These are phyloP conservation scores for Cadophora sp. DNA, from an alignment of 2,329 filamentous ascomycete genomes.

Conservation along the genomic window DNA sequence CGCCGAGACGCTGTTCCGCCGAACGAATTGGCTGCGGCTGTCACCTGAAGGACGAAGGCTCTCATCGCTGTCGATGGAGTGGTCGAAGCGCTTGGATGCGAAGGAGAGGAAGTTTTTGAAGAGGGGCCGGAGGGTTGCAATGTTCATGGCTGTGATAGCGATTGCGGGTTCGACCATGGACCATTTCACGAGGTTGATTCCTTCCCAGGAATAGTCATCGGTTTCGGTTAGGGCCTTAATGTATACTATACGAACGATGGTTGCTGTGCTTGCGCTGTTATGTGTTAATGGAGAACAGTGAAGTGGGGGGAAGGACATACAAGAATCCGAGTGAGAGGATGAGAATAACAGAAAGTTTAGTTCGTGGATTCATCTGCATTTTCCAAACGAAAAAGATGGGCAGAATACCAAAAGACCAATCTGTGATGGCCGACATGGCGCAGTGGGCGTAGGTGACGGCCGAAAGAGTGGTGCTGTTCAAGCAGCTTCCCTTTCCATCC, in stretches of 20 bases:
- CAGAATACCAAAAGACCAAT: conserved; percentile 42
- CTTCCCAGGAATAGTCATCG: conserved; percentile 49
- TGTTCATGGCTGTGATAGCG: conserved; percentile 49
- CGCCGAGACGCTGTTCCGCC: conserved; percentile 20
- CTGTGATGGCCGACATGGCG: conserved; percentile 39
- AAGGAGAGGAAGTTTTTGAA: conserved; percentile 38
- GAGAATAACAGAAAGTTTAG: conserved; percentile 45
- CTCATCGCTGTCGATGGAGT: conserved; percentile 26
- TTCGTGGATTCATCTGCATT: conserved; percentile 41
- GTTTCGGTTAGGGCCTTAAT: conserved; percentile 47
- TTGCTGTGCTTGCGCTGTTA: conserved; percentile 49
- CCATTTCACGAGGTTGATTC: conserved; percentile 52
- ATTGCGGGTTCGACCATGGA: conserved; percentile 52
- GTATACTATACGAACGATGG: conserved; percentile 52
- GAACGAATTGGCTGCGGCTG: not conserved
- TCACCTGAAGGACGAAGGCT: conserved; percentile 19
- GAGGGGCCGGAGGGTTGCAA: conserved; percentile 50
- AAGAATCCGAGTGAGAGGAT: conserved; percentile 48
- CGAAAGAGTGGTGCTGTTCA: conserved; percentile 36
- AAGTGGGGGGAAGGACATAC: conserved; percentile 40
- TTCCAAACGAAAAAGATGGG: conserved; percentile 42
- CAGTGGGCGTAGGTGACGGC: conserved; percentile 41
- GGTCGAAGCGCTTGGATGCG: conserved; percentile 30
- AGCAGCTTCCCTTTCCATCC: conserved; percentile 41
- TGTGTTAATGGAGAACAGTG: not conserved